Conservation (phyloP, 2,329 filamentous ascomycete genomes). For the Xylariales sp. region DNA sequence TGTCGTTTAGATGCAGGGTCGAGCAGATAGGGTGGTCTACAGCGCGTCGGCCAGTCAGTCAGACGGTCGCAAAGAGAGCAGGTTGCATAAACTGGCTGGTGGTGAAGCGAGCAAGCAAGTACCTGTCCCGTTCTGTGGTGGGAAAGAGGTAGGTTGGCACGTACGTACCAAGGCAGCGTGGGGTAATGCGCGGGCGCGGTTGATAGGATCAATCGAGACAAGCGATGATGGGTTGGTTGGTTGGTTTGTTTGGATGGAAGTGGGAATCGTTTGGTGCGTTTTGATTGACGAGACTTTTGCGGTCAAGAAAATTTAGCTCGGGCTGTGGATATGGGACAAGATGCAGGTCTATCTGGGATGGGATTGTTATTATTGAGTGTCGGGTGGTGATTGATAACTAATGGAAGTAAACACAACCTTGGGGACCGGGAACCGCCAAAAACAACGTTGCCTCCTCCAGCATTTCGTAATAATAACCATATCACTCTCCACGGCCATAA, state of each 20-base stretch:
- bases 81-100: not conserved
- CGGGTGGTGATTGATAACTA: not conserved
- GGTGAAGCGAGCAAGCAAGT: too few relatives aligned
- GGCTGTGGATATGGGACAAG: not conserved
- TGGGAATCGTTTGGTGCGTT: constrained; percentile 5
- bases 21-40: not conserved
- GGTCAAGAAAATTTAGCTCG: not conserved
- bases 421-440: too few relatives aligned
- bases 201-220: not conserved
- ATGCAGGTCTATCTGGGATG: not conserved
- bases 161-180: too few relatives aligned
- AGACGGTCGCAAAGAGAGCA: constrained; percentile 7
- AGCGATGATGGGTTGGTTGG: constrained; percentile 2
- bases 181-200: constrained; percentile 1
- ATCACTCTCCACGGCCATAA: too few relatives aligned
- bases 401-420: not conserved
- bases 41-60: constrained; percentile 1
- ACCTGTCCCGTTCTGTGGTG: too few relatives aligned
- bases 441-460: too few relatives aligned
- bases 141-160: too few relatives aligned
- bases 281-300: constrained; percentile 8
- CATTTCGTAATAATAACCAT: too few relatives aligned
- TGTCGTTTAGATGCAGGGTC: constrained; percentile 7
- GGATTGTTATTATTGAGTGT: too few relatives aligned
- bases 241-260: constrained; percentile 2